These are phyloP conservation scores for Alternaria brassicae DNA, from an alignment of 2,329 filamentous ascomycete genomes.

Conservation along the genomic window DNA sequence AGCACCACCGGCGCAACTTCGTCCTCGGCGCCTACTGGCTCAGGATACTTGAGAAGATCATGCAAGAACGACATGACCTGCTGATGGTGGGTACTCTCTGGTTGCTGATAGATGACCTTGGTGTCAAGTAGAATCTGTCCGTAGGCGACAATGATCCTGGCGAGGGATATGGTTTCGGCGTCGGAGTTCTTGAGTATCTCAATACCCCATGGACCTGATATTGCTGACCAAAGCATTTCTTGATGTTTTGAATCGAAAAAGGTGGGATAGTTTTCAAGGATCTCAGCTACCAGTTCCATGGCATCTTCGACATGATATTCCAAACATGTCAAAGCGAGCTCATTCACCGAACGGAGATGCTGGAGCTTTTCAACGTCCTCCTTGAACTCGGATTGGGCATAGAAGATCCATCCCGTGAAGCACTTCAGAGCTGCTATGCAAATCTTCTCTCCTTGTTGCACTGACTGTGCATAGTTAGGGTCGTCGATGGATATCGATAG, in stretches of 20 bases:
- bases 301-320: conserved; percentile 59
- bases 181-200: conserved; percentile 48
- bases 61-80: conserved; percentile 60
- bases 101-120: conserved; percentile 58
- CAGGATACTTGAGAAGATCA: conserved; percentile 69
- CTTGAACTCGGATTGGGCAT: conserved; percentile 70
- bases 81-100: conserved; percentile 39
- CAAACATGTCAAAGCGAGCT: conserved; percentile 67
- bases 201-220: conserved; percentile 45
- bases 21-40: conserved; percentile 74
- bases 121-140: conserved; percentile 44
- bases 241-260: conserved; percentile 46
- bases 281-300: conserved; percentile 48
- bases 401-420: conserved; percentile 71
- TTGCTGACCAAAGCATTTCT: conserved; percentile 44
- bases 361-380: conserved; percentile 64
- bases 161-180: conserved; percentile 44
- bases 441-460: conserved; percentile 43
- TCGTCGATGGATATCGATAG: conserved; percentile 36
- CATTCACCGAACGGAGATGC: conserved; percentile 66
- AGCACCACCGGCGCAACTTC: conserved; percentile 75
- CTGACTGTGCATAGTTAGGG: conserved; percentile 27
- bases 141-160: conserved; percentile 48
- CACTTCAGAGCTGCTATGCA: conserved; percentile 44
- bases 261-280: conserved; percentile 45